A percentile compares a stretch with the other conserved stretches of the same genome.
These are phyloP conservation scores for Cordyceps fumosorosea DNA, from an alignment of 2,329 filamentous ascomycete species.

Conservation along the genomic window DNA sequence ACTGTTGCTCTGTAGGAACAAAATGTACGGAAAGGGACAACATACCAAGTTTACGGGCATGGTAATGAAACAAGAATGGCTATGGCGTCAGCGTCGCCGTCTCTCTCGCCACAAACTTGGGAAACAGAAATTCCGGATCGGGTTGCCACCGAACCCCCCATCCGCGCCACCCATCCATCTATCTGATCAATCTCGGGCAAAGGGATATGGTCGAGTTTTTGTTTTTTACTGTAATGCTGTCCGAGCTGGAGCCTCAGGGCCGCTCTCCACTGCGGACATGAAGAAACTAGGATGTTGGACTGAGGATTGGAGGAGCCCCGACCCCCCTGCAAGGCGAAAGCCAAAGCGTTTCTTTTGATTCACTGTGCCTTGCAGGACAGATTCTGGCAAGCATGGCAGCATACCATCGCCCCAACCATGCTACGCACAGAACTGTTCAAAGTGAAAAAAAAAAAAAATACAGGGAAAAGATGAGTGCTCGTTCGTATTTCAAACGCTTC, in stretches of 20 bases:
- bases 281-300: background rate
- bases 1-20: background rate
- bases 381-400: background rate
- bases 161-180: no score
- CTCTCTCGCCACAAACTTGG: background rate
- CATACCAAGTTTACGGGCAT: background rate
- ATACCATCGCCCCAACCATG: background rate
- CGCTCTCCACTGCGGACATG: background rate
- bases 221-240: background rate
- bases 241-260: background rate
- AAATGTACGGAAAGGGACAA: background rate
- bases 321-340: background rate
- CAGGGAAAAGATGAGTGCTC: no score
- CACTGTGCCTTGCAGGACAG: background rate
- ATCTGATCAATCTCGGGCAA: slow-evolving; percentile 5
- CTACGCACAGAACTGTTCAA: no score
- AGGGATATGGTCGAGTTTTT: background rate
- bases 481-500: background rate
- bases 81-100: background rate
- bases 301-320: background rate
- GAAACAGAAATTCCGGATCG: background rate
- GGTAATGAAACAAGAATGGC: background rate
- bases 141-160: background rate
- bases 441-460: no score
- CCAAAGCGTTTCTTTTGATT: background rate